Conservation (phyloP, 768 basidiomycete species). For the Boletus reticulatus region DNA sequence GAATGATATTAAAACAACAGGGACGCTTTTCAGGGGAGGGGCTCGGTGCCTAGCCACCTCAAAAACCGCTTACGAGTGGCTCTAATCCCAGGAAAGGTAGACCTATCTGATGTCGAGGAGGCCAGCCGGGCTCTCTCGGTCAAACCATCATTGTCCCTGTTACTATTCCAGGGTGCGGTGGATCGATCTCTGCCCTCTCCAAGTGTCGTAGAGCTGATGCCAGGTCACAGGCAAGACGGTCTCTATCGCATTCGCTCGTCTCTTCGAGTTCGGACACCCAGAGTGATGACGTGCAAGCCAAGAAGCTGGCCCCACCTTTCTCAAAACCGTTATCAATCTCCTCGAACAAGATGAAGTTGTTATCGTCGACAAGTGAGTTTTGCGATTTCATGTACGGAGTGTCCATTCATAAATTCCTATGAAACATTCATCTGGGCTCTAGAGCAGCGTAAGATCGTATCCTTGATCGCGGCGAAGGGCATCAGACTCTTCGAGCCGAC, state of each 20-base stretch:
- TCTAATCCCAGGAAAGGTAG: slow-evolving; percentile 39
- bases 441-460: slow-evolving; percentile 68
- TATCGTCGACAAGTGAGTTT: slow-evolving; percentile 84
- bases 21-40: slow-evolving; percentile 55
- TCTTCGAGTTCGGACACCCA: slow-evolving; percentile 92
- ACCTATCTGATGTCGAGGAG: slow-evolving; percentile 28
- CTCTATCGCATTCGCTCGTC: slow-evolving; percentile 68
- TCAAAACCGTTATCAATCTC: slow-evolving; percentile 65
- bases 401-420: neutral
- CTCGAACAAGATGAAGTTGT: slow-evolving; percentile 72
- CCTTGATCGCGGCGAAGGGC: slow-evolving; percentile 71
- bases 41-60: too few relatives aligned
- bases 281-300: slow-evolving; percentile 82
- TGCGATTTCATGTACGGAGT: neutral
- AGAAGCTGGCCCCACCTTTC: slow-evolving; percentile 69
- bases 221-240: slow-evolving; percentile 71
- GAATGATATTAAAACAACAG: slow-evolving; percentile 66
- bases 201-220: neutral
- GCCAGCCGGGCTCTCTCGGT: slow-evolving; percentile 29
- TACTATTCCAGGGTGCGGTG: slow-evolving; percentile 92
- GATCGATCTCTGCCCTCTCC: slow-evolving; percentile 22
- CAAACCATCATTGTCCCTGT: slow-evolving; percentile 88
- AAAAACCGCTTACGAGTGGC: too few relatives aligned
- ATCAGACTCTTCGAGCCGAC: slow-evolving; percentile 76
- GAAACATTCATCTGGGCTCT: slow-evolving; percentile 91